Percentiles rank a stretch among this genome's conserved stretches.
Conservation (phyloP, 1,284 basidiomycete species). For the Anthracocystis setariae region DNA sequence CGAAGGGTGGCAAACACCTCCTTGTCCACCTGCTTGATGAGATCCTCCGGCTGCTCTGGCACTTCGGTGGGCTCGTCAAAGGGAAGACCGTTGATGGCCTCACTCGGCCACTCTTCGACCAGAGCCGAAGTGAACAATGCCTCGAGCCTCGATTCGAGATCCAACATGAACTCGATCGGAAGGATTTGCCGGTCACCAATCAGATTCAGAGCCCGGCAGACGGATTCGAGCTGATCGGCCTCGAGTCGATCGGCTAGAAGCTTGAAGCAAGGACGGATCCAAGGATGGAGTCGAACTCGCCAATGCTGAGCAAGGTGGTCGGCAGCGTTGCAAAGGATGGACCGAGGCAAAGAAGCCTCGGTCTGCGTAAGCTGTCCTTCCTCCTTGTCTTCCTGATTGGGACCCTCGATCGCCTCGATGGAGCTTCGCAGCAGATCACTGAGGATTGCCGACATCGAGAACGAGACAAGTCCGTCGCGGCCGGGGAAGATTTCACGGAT, state of each 20-base stretch:
- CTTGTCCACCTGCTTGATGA: constrained; percentile 31
- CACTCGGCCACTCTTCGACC: constrained; percentile 23
- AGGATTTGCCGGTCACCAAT: constrained; percentile 19
- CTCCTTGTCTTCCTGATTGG: constrained; percentile 14
- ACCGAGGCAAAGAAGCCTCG: constrained; percentile 8
- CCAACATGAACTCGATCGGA: constrained; percentile 33
- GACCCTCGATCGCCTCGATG: constrained; percentile 12
- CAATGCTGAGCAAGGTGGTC: constrained; percentile 21
- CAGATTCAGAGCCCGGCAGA: constrained; percentile 27
- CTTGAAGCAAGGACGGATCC: constrained; percentile 31
- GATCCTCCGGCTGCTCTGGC: constrained; percentile 22
- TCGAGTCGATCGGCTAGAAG: constrained; percentile 32
- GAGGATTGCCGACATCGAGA: constrained; percentile 36
- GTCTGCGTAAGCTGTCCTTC: constrained; percentile 34
- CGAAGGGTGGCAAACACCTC: constrained; percentile 33
- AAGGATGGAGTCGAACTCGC: constrained; percentile 35
- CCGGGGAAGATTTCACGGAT: constrained; percentile 37
- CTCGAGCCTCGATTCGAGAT: constrained; percentile 33
- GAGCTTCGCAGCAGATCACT: constrained; percentile 25
- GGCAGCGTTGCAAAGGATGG: constrained; percentile 19
- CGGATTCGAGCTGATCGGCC: constrained; percentile 28
- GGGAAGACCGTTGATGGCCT: constrained; percentile 18
- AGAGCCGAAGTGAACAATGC: constrained; percentile 11
- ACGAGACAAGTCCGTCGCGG: constrained; percentile 22
- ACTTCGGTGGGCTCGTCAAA: constrained; percentile 42